A percentile compares a stretch with the other conserved stretches of the same genome.
Evolutionary conservation across 805 yeast genomes (phyloP).

Genomic region (Monosporozyma solicola): DNA sequence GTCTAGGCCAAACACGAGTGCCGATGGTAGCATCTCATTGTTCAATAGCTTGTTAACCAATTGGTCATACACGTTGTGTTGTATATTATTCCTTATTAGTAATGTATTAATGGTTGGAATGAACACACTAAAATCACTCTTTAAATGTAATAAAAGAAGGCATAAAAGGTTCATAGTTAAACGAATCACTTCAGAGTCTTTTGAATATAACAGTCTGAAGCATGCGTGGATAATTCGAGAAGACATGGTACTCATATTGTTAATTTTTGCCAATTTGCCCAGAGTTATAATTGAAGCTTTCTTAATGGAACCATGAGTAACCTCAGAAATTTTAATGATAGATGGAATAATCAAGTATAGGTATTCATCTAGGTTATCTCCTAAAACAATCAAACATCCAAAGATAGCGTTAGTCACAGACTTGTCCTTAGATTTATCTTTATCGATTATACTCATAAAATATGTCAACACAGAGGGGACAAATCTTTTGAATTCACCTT

Average conservation of each 20-base stretch:
- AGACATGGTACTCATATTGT: conserved; percentile 71
- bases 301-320: conserved; percentile 45
- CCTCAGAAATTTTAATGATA: conserved; percentile 67
- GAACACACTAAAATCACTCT: conserved; percentile 71
- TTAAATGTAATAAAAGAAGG: conserved; percentile 62
- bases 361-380: conserved; percentile 76
- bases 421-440: conserved; percentile 49
- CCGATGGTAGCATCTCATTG: conserved; percentile 76
- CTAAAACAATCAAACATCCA: conserved; percentile 76
- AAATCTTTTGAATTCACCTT: conserved; percentile 81
- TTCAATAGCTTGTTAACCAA: conserved; percentile 62
- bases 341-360: conserved; percentile 75
- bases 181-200: conserved; percentile 46
- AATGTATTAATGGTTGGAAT: conserved; percentile 67
- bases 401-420: conserved; percentile 60
- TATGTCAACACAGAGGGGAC: conserved; percentile 66
- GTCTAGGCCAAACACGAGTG: conserved; percentile 43
- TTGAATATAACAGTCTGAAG: conserved; percentile 46
- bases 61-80: conserved; percentile 63
- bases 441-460: conserved; percentile 62
- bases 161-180: conserved; percentile 69
- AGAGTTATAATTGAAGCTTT: conserved; percentile 69
- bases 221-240: conserved; percentile 81
- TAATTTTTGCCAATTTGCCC: conserved; percentile 62
- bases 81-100: conserved; percentile 49